A percentile compares a stretch with the other conserved stretches of the same genome.
Evolutionary conservation across 257 asterid species (phyloP).

Genomic region (Fraxinus excelsior): DNA sequence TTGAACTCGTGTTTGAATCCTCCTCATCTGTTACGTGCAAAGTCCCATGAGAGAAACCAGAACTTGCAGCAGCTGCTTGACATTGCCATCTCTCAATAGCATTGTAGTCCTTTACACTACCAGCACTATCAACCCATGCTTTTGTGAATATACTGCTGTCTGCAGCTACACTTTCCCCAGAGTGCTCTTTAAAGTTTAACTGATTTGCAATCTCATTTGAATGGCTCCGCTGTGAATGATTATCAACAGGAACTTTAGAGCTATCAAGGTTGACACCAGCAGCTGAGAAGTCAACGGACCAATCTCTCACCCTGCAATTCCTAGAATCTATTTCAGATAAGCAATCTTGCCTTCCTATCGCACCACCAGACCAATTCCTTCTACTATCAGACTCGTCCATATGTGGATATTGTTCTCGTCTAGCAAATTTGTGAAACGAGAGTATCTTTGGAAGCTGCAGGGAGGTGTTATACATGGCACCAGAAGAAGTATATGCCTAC

Average conservation of each 20-base stretch:
- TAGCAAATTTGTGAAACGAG: constrained; percentile 92
- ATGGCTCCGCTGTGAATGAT: constrained; percentile 65
- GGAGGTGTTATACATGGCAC: constrained; percentile 60
- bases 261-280: constrained; percentile 80
- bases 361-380: constrained; percentile 83
- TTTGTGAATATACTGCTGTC: constrained; percentile 82
- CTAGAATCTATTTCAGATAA: constrained; percentile 94
- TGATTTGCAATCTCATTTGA: constrained; percentile 78
- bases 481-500: constrained; percentile 91
- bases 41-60: constrained; percentile 66
- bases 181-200: constrained; percentile 74
- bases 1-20: constrained; percentile 70
- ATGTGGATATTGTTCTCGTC: constrained; percentile 72
- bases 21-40: constrained; percentile 73
- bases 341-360: constrained; percentile 77
- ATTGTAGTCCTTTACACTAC: constrained; percentile 84
- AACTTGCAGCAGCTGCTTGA: constrained; percentile 98
- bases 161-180: constrained; percentile 86
- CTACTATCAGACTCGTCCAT: constrained; percentile 72
- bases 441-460: constrained; percentile 88
- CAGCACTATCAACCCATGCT: constrained; percentile 97
- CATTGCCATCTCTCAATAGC: constrained; percentile 99
- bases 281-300: constrained; percentile 98
- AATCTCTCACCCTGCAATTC: constrained; percentile 96
- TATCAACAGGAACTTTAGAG: constrained; percentile 64